Evolutionary conservation across 441 rosid species (phyloP).

Genomic region (Aleurites moluccanus): DNA sequence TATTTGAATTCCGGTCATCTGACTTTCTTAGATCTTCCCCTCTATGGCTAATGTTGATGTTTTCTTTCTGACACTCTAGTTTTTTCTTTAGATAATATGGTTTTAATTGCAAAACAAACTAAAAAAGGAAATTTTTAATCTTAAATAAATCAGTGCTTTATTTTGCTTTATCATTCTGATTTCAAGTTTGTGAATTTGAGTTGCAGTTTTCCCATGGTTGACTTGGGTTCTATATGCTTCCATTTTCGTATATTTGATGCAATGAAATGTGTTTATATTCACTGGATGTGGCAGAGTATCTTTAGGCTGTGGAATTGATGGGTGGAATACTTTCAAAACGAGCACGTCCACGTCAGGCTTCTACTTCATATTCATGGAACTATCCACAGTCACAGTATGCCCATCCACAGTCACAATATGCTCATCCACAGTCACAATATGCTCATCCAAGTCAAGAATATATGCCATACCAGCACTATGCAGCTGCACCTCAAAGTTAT

Average conservation of each 20-base stretch:
- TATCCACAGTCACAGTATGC: slow-evolving; percentile 45
- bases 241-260: neutral
- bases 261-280: slow-evolving; percentile 18
- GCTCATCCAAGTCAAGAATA: slow-evolving; percentile 41
- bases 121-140: neutral
- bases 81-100: neutral
- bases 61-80: neutral
- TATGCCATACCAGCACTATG: slow-evolving; percentile 39
- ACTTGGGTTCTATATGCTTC: slow-evolving; percentile 9
- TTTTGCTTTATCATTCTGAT: neutral
- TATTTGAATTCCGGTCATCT: neutral
- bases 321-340: slow-evolving; percentile 55
- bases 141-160: neutral
- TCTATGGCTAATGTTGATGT: neutral
- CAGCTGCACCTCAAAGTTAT: slow-evolving; percentile 42
- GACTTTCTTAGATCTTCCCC: neutral
- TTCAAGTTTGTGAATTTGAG: neutral
- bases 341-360: slow-evolving; percentile 29
- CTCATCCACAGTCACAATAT: slow-evolving; percentile 44
- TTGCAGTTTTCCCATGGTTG: neutral
- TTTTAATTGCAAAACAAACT: neutral
- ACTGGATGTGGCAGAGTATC: slow-evolving; percentile 28
- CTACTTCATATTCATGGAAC: slow-evolving; percentile 49
- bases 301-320: slow-evolving; percentile 38
- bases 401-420: slow-evolving; percentile 41